Evolutionary conservation across 2,329 filamentous ascomycete genomes (phyloP), one percentile per base, ranked within the genome.

Genomic region (Chaetomiaceae sp.): DNA sequence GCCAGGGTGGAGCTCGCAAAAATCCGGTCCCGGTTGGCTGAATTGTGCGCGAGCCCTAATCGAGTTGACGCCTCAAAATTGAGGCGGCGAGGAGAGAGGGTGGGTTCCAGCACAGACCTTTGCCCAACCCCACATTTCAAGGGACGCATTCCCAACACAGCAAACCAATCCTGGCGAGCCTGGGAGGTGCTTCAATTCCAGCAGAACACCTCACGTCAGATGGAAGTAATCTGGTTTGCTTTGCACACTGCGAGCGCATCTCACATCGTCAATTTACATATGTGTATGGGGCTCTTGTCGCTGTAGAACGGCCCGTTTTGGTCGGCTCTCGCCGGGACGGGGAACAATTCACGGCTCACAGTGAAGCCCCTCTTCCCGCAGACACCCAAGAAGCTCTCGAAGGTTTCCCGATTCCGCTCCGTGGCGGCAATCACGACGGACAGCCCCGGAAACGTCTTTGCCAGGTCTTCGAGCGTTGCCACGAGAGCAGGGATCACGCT

Each of bases 321-420:
- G 53, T 68, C 59, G 6, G 60, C 58, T 20, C 62, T 62, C 5
- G 60, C 53, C 13, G 67, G 66, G 19, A 77, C 65, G 0, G 65
- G 62, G 52, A 75, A 80, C 2, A 64, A 58, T 21, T 79, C 55
- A 34, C 73, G 65, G 39, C 68, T 62, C 16, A 81, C 67, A 13
- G 51, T 60, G 57, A 78, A 72, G 0, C 64, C 65, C 10, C 66
- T 73, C 64, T 67, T 67, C 68, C 73, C 67, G 65, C 85, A 87
- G 44, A 73, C 75, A 20, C 74, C 69, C 55, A 81, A 61, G 63
- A 91, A 90, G 5, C 71, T 71, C 54, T 79, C 73, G 61, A 87
- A 87, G 0, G 87, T 91, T 52, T 79, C 72, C 52, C 76, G 72
- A 59, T 90, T 90, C 54, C 88, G 75, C 56, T 90, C 78, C 0